Base-by-base conservation (phyloP, 164 flowering plant species). In the Platanus orientalis region DNA sequence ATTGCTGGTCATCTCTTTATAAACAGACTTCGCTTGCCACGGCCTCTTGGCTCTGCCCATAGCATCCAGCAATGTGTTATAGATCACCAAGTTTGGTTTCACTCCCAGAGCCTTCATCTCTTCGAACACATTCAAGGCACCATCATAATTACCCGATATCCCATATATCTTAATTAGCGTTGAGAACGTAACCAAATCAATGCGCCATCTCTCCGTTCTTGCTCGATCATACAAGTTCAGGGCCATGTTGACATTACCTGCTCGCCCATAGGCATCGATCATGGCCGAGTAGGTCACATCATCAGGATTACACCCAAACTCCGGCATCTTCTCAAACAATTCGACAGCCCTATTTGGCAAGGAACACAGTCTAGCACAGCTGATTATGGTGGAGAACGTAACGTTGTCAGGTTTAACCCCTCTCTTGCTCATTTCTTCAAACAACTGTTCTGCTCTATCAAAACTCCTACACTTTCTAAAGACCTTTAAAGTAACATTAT, bases 31-130 rank as follows among this genome's bases (percentile, higher is more conserved):
- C 0, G 75, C 91, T 69, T 89, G 86, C 94, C 94, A 94, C 25
- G 97, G 97, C 76, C 96, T 83, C 80, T 75, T 84, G 17, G 95
- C 97, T 72, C 87, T 78, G 12, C 97, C 95, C 99, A 94, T 94
- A 0, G 88, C 85, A 82, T 89, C 96, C 73, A 89, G 64, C 74
- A 94, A 70, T 13, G 83, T 82, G 64, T 89, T 91, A 66, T 86
- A 94, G 6, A 79, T 66, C 36, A 75, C 80, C 75, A 81, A 61
- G 72, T 79, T 89, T 2, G 90, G 87, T 72, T 77, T 86, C 27
- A 76, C 82, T 7, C 87, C 87, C 6, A 86, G 73, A 49, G 90
- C 95, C 80, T 94, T 94, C 97, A 94, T 89, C 68, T 91, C 97
- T 73, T 94, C 84, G 69, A 78, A 94, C 29, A 91, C 91, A 79